Evolutionary conservation across 768 basidiomycete genomes (phyloP), one percentile per base, ranked within the genome.

Genomic region (Pulveroboletus sp.): DNA sequence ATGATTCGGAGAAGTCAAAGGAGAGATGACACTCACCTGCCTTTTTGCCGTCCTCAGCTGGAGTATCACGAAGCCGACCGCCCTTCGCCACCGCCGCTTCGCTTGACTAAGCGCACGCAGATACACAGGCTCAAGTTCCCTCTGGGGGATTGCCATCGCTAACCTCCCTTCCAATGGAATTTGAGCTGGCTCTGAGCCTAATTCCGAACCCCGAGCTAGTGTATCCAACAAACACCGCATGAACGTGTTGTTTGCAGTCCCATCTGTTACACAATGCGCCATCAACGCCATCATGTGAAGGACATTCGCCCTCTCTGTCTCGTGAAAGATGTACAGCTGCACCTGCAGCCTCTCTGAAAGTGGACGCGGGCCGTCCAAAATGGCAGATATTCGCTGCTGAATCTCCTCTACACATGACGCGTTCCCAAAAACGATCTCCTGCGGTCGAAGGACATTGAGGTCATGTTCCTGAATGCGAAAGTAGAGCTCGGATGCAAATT

Each of bases 241-340:
- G 12, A 81, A 52, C 2, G 71, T 72, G 8, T 55, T 49, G 49
- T 72, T 75, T 11, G 74, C 67, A 37, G 71, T 71, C 16, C 75
- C 78, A 56, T 84, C 81, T 0, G 75, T 71, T 36, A 82, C 74
- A 40, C 66, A 64, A 57, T 84, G 81, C 1, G 79, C 71, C 14
- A 72, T 61, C 34, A 72, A 58, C 19, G 78, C 56, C 21, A 79
- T 43, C 39, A 80, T 34, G 52, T 82, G 76, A 40, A 74, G 64
- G 6, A 49, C 59, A 16, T 67, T 64, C 2, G 63, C 42, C 12
- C 59, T 49, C 54, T 24, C 40, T 6, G 59, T 62, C 47, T 72
- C 71, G 43, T 57, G 63, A 19, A 78, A 64, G 46, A 81, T 58
- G 40, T 71, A 65, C 1, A 81, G 33, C 20, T 72, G 71, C 4